Base-by-base conservation (phyloP, 1,139 yeast genomes). In the Barnettozyma hawaiiensis region DNA sequence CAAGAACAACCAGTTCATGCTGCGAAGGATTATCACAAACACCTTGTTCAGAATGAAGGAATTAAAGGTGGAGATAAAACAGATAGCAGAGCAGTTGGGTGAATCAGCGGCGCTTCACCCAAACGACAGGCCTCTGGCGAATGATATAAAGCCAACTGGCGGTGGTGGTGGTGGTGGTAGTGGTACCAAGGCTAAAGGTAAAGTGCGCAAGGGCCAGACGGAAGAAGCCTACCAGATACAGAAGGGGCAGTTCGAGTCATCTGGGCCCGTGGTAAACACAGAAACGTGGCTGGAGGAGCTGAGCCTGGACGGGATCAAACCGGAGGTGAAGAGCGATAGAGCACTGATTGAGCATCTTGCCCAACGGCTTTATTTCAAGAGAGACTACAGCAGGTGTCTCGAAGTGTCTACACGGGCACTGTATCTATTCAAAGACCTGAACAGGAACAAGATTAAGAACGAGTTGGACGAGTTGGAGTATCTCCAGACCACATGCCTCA, bases 201-300 rank as follows among this genome's bases (percentile, higher is more conserved):
- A 63, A 35, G 50, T 65, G 8, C 63, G 89, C 33, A 81, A 78
- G 50, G 77, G 76, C 0, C 89, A 82, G 54, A 57, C 77, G 1
- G 76, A 71, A 34, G 83, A 75, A 46, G 78, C 73, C 40, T 81
- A 62, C 50, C 57, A 53, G 18, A 55, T 47, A 5, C 86, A 82
- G 53, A 61, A 64, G 44, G 34, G 43, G 2, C 70, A 67, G 46
- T 81, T 76, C 56, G 46, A 47, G 31, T 32, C 47, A 2, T 60
- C 58, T 1, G 87, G 87, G 0, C 86, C 86, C 0, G 61, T 43
- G 3, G 53, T 74, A 20, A 74, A 76, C 46, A 69, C 72, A 0
- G 63, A 60, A 4, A 62, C 65, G 26, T 76, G 81, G 78, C 65
- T 78, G 37, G 57, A 52, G 12, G 47, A 49, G 22, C 27, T 47